A percentile compares a stretch with the other conserved stretches of the same genome.
Conservation (phyloP, 371 early-diverging fungal species). For the Apophysomyces trapeziformis region DNA sequence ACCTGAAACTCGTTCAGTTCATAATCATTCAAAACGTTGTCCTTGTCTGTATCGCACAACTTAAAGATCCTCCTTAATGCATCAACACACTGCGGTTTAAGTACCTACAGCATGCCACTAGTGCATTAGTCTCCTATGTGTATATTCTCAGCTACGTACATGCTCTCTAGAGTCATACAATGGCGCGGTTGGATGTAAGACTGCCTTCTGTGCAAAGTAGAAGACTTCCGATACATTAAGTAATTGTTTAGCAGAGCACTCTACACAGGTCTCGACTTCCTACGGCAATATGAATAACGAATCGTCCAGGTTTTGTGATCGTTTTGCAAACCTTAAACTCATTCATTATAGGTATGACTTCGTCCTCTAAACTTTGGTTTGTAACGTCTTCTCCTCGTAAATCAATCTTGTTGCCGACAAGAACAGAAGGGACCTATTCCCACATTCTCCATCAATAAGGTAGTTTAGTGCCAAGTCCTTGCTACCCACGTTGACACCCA, state of each 20-base stretch:
- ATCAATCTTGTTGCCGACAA: constrained; percentile 98
- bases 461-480: not conserved
- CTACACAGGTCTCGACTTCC: constrained; percentile 98
- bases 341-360: constrained; percentile 96
- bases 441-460: not conserved
- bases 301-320: not conserved
- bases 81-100: constrained; percentile 89
- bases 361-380: constrained; percentile 84
- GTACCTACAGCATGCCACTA: constrained; percentile 31
- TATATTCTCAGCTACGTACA: constrained; percentile 40
- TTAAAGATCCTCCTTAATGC: constrained; percentile 93
- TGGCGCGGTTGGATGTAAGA: constrained; percentile 95
- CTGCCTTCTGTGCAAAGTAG: constrained; percentile 98
- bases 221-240: constrained; percentile 98
- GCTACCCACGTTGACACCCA: constrained; percentile 84
- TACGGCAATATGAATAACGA: constrained; percentile 23
- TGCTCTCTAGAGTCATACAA: constrained; percentile 94
- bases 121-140: not conserved
- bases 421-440: constrained; percentile 85
- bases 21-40: constrained; percentile 86
- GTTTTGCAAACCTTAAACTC: constrained; percentile 79
- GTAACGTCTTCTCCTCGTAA: constrained; percentile 80
- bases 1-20: constrained; percentile 98
- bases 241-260: constrained; percentile 94
- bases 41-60: constrained; percentile 92